Conservation (phyloP, 495 filamentous ascomycete species). For the Physcia stellaris region DNA sequence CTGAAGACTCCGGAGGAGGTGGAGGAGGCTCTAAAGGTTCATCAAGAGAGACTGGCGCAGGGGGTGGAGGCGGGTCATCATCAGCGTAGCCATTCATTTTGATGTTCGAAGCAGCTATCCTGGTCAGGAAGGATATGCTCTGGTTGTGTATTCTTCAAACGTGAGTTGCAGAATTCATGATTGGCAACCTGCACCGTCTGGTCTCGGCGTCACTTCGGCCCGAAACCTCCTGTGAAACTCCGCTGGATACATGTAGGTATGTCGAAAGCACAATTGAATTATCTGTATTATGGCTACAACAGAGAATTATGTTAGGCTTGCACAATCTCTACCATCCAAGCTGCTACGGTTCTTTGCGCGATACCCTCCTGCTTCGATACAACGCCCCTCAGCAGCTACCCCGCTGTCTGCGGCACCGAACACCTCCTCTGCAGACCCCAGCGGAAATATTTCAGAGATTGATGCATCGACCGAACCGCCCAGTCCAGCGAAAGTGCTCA, state of each 20-base stretch:
- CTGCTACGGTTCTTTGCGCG: constrained; percentile 80
- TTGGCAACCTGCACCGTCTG: too few relatives aligned
- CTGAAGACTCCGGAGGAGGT: constrained; percentile 32
- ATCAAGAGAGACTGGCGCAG: constrained; percentile 24
- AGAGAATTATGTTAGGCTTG: constrained; percentile 42
- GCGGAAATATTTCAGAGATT: constrained; percentile 11
- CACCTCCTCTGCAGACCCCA: constrained; percentile 19
- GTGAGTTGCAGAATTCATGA: too few relatives aligned
- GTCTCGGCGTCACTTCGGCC: too few relatives aligned
- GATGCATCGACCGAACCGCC: constrained; percentile 11
- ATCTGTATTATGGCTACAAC: constrained; percentile 3
- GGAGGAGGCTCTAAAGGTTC: constrained; percentile 37
- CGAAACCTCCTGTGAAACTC: too few relatives aligned
- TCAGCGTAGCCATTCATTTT: background rate
- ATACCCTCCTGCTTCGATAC: constrained; percentile 52
- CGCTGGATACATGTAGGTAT: too few relatives aligned
- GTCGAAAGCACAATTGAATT: too few relatives aligned
- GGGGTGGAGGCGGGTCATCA: constrained; percentile 1
- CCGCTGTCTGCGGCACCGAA: constrained; percentile 13
- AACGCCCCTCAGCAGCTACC: constrained; percentile 20
- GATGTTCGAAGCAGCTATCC: too few relatives aligned
- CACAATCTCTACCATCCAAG: constrained; percentile 51
- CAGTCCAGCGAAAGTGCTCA: constrained; percentile 30
- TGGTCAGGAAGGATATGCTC: too few relatives aligned
- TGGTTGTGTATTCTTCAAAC: too few relatives aligned